Percentiles rank a stretch among this genome's conserved stretches.
Evolutionary conservation across 2,329 filamentous ascomycete species (phyloP).

Genomic region (Tolypocladium ovalisporum): DNA sequence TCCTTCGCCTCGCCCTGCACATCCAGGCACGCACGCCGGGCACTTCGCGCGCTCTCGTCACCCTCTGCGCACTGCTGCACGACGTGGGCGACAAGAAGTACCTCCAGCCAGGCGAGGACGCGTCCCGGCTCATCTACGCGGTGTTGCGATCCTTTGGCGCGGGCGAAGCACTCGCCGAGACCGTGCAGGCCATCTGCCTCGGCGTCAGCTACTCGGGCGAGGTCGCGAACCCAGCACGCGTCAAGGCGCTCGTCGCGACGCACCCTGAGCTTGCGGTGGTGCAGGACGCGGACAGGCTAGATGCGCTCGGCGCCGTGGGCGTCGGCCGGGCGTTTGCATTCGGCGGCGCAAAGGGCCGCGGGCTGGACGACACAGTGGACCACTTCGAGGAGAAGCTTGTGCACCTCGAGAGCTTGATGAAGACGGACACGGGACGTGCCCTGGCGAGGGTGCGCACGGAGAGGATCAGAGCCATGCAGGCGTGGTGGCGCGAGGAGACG

Average conservation of each 20-base stretch:
- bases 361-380: slow-evolving; percentile 53
- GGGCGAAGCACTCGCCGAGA: slow-evolving; percentile 43
- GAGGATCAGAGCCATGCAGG: slow-evolving; percentile 39
- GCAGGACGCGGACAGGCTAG: slow-evolving; percentile 87
- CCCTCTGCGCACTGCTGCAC: slow-evolving; percentile 67
- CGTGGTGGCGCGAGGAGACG: slow-evolving; percentile 48
- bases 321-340: slow-evolving; percentile 58
- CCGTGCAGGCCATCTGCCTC: slow-evolving; percentile 61
- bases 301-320: slow-evolving; percentile 80
- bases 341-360: slow-evolving; percentile 51
- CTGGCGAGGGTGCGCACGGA: slow-evolving; percentile 43
- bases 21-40: slow-evolving; percentile 43
- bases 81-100: slow-evolving; percentile 88
- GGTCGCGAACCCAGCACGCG: slow-evolving; percentile 48
- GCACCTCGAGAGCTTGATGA: slow-evolving; percentile 53
- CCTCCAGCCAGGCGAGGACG: slow-evolving; percentile 43
- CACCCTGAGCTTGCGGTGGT: slow-evolving; percentile 62
- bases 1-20: slow-evolving; percentile 59
- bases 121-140: slow-evolving; percentile 41
- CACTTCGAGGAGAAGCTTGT: slow-evolving; percentile 73
- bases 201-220: slow-evolving; percentile 74
- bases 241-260: slow-evolving; percentile 47
- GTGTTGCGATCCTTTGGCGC: slow-evolving; percentile 49
- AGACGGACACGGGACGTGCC: slow-evolving; percentile 43
- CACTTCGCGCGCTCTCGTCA: slow-evolving; percentile 38